A percentile compares a stretch with the other conserved stretches of the same genome.
Evolutionary conservation across 129 eudicot species (phyloP).

Genomic region (Oenanthe sinensis): DNA sequence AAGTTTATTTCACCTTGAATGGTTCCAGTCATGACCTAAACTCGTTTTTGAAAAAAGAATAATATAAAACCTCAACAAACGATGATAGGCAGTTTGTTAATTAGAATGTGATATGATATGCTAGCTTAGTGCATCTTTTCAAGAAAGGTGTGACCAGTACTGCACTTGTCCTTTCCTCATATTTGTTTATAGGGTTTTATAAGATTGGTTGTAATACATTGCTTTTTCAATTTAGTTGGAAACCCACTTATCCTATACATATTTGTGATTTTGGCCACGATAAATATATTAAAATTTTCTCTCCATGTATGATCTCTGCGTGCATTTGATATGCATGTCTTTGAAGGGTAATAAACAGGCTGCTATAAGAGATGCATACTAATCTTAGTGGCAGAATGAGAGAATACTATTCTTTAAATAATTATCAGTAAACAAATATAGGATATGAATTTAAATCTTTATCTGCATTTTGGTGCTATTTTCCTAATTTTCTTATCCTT

Average conservation of each 20-base stretch:
- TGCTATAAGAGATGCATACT: not conserved
- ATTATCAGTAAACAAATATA: not conserved
- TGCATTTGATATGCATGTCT: not conserved
- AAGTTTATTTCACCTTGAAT: slow-evolving; percentile 14
- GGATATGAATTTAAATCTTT: not conserved
- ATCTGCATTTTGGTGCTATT: slow-evolving; percentile 1
- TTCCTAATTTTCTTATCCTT: slow-evolving; percentile 20
- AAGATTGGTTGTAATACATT: slow-evolving; percentile 9
- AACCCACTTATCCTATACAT: not conserved
- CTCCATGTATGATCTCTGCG: not conserved
- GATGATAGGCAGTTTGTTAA: slow-evolving; percentile 9
- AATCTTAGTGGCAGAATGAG: not conserved
- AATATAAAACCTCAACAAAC: slow-evolving; percentile 6
- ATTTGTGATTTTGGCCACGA: not conserved
- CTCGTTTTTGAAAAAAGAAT: not conserved
- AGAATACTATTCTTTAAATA: not conserved
- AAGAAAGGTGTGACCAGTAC: slow-evolving; percentile 19
- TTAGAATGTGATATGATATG: slow-evolving; percentile 20
- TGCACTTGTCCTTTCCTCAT: slow-evolving; percentile 27
- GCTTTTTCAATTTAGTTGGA: slow-evolving; percentile 14
- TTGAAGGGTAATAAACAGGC: not conserved
- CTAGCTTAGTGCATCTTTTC: slow-evolving; percentile 24
- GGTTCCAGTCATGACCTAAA: slow-evolving; percentile 45
- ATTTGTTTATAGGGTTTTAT: slow-evolving; percentile 13
- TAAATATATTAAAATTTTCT: not conserved